These are phyloP conservation scores for Cordyceps cicadae DNA, from an alignment of 2,329 filamentous ascomycete genomes.

Conservation along the genomic window DNA sequence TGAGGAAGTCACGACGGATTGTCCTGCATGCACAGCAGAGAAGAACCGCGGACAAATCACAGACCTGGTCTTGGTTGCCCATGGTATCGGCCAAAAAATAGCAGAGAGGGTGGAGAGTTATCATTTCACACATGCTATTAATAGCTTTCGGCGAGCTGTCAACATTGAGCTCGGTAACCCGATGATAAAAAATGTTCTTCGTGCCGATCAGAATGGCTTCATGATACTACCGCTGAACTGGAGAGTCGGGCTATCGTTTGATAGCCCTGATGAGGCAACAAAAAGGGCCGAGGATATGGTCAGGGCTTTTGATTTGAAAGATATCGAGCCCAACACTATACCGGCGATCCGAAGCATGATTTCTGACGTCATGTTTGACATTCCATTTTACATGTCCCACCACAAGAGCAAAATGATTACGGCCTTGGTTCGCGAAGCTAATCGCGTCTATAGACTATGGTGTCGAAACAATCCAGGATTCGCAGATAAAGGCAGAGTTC, in stretches of 20 bases:
- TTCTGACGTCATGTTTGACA: conserved; percentile 96
- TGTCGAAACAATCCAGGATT: conserved; percentile 90
- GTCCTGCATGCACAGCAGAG: conserved; percentile 55
- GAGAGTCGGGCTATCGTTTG: conserved; percentile 80
- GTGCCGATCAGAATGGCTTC: conserved; percentile 72
- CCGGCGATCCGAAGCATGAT: conserved; percentile 90
- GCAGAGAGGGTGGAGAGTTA: conserved; percentile 93
- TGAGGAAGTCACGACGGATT: conserved; percentile 23
- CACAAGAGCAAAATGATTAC: conserved; percentile 93
- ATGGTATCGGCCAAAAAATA: conserved; percentile 94
- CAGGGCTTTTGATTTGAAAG: conserved; percentile 60
- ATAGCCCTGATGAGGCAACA: conserved; percentile 60
- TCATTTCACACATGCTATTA: conserved; percentile 94
- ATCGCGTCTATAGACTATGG: conserved; percentile 92
- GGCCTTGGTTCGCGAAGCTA: conserved; percentile 82
- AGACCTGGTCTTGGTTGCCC: conserved; percentile 82
- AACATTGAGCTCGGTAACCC: conserved; percentile 74
- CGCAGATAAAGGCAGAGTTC: conserved; percentile 69
- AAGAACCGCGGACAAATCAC: conserved; percentile 62
- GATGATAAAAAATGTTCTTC: conserved; percentile 64
- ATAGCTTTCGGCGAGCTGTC: conserved; percentile 75
- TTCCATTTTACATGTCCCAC: conserved; percentile 94
- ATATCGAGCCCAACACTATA: conserved; percentile 86
- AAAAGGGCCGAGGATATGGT: conserved; percentile 48
- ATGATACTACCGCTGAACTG: conserved; percentile 95